Conservation (phyloP, 2,329 filamentous ascomycete genomes). For the Pseudocercospora fuligena region DNA sequence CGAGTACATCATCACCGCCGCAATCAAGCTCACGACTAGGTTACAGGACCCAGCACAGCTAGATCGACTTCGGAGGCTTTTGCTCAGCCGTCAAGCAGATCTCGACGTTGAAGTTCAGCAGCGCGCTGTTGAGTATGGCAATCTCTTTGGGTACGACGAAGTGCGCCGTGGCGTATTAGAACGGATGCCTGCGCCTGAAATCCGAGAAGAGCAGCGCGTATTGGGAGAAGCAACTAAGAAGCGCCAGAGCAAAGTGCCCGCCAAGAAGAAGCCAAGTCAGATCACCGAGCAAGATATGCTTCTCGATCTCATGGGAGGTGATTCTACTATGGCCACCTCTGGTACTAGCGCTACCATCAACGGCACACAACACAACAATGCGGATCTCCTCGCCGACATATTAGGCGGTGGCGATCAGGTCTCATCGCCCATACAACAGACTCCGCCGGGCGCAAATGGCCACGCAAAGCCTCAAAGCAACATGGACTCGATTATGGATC, state of each 20-base stretch:
- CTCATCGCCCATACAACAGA: constrained; percentile 52
- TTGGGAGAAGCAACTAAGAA: constrained; percentile 73
- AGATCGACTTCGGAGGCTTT: constrained; percentile 78
- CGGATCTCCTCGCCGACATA: constrained; percentile 89
- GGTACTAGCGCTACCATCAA: constrained; percentile 60
- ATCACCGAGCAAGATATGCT: constrained; percentile 90
- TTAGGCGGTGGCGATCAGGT: constrained; percentile 70
- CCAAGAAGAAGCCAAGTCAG: constrained; percentile 76
- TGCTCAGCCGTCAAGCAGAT: constrained; percentile 80
- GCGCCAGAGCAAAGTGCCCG: constrained; percentile 59
- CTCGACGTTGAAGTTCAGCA: constrained; percentile 96
- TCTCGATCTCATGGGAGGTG: constrained; percentile 86
- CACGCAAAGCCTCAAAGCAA: constrained; percentile 41
- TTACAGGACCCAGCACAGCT: constrained; percentile 83
- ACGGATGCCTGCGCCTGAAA: constrained; percentile 97
- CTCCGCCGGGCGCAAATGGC: constrained; percentile 34
- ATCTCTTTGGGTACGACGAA: constrained; percentile 88
- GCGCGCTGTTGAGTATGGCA: constrained; percentile 90
- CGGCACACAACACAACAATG: constrained; percentile 69
- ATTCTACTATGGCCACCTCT: constrained; percentile 56
- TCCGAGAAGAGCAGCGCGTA: constrained; percentile 91
- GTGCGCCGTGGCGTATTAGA: constrained; percentile 89
- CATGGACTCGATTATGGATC: constrained; percentile 78
- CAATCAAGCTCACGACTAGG: constrained; percentile 93
- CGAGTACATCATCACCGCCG: constrained; percentile 92